phyloP scores from a whole-genome alignment of 139 green algal species.

The Chlorella sp. region DNA sequence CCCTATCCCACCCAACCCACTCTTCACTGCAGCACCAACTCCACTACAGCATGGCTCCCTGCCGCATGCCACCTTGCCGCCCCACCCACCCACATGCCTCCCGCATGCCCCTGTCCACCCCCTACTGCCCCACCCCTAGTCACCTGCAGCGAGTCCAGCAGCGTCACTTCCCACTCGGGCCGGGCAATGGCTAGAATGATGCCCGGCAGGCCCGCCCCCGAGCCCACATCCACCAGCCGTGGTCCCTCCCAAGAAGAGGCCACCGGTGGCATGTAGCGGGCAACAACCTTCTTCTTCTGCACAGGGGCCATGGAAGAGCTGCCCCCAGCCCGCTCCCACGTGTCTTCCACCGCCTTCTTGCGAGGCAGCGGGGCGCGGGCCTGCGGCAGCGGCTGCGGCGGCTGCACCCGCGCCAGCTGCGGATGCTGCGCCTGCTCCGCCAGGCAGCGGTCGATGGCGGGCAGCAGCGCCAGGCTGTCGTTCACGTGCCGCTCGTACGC shows the following conservation, averaged over 20 bases:
- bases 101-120: neutral
- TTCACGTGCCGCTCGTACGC: slow-evolving; percentile 72
- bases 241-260: neutral
- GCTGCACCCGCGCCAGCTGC: neutral
- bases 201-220: slow-evolving; percentile 87
- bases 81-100: neutral
- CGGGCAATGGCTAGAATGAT: slow-evolving; percentile 83
- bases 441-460: slow-evolving; percentile 60
- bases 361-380: neutral
- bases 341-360: neutral
- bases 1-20: too few relatives aligned
- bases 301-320: neutral
- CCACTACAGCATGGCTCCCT: neutral
- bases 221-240: slow-evolving; percentile 91
- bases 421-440: slow-evolving; percentile 4
- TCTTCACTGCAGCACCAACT: neutral
- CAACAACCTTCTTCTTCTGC: too few relatives aligned
- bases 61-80: neutral
- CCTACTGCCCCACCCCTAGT: neutral
- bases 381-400: neutral
- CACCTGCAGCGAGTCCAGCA: slow-evolving; percentile 80
- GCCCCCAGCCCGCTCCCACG: neutral
- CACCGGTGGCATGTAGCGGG: neutral
- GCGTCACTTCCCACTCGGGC: slow-evolving; percentile 78
- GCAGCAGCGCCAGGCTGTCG: slow-evolving; percentile 86